A percentile compares a stretch with the other conserved stretches of the same genome.
Conservation (phyloP, 257 asterid genomes). For the Solanum etuberosum region DNA sequence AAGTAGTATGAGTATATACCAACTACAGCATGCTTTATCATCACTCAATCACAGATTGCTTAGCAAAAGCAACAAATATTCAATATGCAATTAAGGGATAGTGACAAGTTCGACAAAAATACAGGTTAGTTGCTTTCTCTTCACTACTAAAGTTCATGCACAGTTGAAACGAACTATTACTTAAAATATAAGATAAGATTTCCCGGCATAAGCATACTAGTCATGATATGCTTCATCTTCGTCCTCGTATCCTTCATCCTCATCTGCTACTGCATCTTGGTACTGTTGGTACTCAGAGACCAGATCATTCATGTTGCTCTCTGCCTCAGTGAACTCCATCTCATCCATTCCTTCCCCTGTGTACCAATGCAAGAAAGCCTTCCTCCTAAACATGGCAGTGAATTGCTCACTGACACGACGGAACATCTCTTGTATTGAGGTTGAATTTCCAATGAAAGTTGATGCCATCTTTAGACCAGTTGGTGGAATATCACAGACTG, state of each 20-base stretch:
- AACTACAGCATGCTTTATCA: background rate
- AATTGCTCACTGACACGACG: slow-evolving; percentile 10
- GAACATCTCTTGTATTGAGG: slow-evolving; percentile 10
- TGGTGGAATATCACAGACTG: slow-evolving; percentile 23
- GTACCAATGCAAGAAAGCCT: slow-evolving; percentile 18
- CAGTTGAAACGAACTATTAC: slow-evolving; percentile 4
- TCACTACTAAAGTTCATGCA: slow-evolving; percentile 4
- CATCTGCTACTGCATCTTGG: slow-evolving; percentile 25
- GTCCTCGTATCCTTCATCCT: slow-evolving; percentile 17
- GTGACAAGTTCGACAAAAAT: background rate
- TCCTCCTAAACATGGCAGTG: slow-evolving; percentile 17
- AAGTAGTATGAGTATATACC: background rate
- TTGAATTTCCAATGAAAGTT: slow-evolving; percentile 9
- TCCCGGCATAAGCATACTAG: background rate
- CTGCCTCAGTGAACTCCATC: slow-evolving; percentile 10
- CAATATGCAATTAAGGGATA: background rate
- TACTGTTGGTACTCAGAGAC: slow-evolving; percentile 22
- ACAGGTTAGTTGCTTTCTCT: background rate
- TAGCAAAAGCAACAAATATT: background rate
- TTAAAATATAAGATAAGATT: background rate
- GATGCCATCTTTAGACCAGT: slow-evolving; percentile 17
- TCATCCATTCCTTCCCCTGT: slow-evolving; percentile 10
- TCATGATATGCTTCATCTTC: slow-evolving; percentile 9
- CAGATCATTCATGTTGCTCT: slow-evolving; percentile 19
- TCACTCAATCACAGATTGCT: background rate